phyloP scores from a whole-genome alignment of 2,329 filamentous ascomycete genomes.

The Pezicula radicicola region DNA sequence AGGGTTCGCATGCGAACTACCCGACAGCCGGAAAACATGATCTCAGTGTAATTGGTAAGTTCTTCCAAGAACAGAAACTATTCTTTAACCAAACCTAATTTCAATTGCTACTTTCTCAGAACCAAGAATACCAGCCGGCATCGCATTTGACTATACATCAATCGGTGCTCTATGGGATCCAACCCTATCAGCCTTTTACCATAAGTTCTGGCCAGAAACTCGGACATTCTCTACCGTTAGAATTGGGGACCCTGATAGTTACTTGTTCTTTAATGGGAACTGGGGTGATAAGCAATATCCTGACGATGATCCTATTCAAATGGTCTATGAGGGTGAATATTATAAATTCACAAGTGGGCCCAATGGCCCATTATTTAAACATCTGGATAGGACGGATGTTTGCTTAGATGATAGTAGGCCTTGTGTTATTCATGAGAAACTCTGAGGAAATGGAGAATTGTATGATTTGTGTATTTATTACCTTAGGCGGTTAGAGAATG shows the following conservation, averaged over 20 bases:
- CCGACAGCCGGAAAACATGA: conserved; percentile 60
- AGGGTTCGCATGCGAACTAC: conserved; percentile 70
- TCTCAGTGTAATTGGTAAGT: conserved; percentile 61
- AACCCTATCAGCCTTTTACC: conserved; percentile 48
- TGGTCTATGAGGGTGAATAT: conserved; percentile 33
- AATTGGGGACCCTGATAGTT: conserved; percentile 70
- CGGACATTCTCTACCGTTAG: conserved; percentile 46
- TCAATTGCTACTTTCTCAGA: conserved; percentile 23
- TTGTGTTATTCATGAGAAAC: background rate
- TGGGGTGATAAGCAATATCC: conserved; percentile 93
- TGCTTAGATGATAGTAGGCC: conserved; percentile 5
- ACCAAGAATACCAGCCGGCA: conserved; percentile 44
- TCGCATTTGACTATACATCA: conserved; percentile 54
- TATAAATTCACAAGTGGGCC: conserved; percentile 52
- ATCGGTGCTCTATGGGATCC: conserved; percentile 69
- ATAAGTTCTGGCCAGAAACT: conserved; percentile 42
- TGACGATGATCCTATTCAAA: conserved; percentile 34
- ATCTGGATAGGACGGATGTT: conserved; percentile 41
- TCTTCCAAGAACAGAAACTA: conserved; percentile 63
- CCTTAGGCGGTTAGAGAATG: too few relatives aligned
- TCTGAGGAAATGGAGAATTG: background rate
- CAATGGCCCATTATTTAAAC: conserved; percentile 56
- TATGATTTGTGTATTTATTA: too few relatives aligned
- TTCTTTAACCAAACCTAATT: conserved; percentile 37
- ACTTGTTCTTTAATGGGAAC: conserved; percentile 82